phyloP scores from a whole-genome alignment of 768 basidiomycete genomes.

The Kwoniella shandongensis region DNA sequence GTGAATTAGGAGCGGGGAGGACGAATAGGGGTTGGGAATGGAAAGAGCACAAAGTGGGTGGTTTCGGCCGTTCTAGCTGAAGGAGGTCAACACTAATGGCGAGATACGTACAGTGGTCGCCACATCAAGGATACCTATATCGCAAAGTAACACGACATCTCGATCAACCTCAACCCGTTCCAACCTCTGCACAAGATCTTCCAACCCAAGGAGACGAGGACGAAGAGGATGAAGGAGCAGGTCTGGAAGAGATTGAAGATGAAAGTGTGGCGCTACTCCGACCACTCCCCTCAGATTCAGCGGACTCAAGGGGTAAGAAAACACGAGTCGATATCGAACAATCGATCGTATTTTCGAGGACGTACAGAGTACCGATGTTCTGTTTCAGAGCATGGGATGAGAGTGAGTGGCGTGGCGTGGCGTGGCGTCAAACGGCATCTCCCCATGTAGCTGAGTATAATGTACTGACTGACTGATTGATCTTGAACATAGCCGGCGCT shows the following conservation, averaged over 20 bases:
- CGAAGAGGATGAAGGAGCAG: conserved; percentile 14
- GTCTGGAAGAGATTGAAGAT: conserved; percentile 10
- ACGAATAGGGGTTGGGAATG: conserved; percentile 27
- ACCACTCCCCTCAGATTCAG: neutral
- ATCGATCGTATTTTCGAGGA: conserved; percentile 23
- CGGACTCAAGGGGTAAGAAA: neutral
- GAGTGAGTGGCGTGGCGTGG: conserved; percentile 23
- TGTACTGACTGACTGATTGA: neutral
- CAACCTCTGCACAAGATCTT: neutral
- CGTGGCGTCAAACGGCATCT: neutral
- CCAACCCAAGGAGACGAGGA: neutral
- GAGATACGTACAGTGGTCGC: neutral
- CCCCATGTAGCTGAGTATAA: no score
- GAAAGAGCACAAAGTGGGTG: conserved; percentile 23
- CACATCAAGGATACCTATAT: conserved; percentile 22
- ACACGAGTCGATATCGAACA: conserved; percentile 16
- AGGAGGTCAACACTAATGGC: no score
- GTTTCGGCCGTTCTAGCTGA: neutral
- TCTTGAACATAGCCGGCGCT: conserved; percentile 13
- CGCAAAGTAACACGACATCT: conserved; percentile 2
- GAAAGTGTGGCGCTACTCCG: neutral
- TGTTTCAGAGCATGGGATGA: conserved; percentile 26
- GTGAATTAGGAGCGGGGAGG: conserved; percentile 1
- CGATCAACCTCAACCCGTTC: neutral
- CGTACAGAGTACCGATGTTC: conserved; percentile 25